Conservation (phyloP, 108 stramenopile genomes). For the Nitzschia palea region DNA sequence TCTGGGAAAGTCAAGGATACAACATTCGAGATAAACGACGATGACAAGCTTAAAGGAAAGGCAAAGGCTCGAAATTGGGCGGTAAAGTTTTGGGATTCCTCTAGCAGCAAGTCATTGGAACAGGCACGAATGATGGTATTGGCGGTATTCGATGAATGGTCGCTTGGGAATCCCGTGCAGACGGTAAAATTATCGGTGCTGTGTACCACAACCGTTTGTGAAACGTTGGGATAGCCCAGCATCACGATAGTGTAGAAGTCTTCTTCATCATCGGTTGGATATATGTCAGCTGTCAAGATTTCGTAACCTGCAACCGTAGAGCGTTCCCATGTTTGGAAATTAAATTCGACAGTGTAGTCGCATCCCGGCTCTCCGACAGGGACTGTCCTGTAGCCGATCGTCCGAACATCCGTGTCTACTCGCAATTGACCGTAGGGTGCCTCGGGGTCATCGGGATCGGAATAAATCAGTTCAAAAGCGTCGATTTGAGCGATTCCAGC, state of each 20-base stretch:
- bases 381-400: conserved; percentile 30
- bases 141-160: conserved; percentile 31
- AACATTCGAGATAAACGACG: background rate
- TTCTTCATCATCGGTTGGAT: background rate
- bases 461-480: conserved; percentile 20
- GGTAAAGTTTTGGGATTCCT: background rate
- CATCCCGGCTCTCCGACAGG: conserved; percentile 10
- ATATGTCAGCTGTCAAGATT: background rate
- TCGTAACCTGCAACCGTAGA: conserved; percentile 1
- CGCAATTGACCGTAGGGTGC: background rate
- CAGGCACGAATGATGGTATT: conserved; percentile 28
- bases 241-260: background rate
- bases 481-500: conserved; percentile 34
- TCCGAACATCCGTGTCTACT: conserved; percentile 15
- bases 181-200: background rate
- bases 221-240: background rate
- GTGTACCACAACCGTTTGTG: conserved; percentile 1
- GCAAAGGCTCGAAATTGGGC: conserved; percentile 7
- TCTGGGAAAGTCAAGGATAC: background rate
- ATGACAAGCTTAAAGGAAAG: conserved; percentile 1
- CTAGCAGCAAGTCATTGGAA: conserved; percentile 22
- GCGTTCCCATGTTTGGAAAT: conserved; percentile 26
- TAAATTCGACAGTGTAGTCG: conserved; percentile 33
- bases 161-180: conserved; percentile 24
- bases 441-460: conserved; percentile 26